phyloP scores from a whole-genome alignment of 148 eudicot species.

The Arbutus unedo region DNA sequence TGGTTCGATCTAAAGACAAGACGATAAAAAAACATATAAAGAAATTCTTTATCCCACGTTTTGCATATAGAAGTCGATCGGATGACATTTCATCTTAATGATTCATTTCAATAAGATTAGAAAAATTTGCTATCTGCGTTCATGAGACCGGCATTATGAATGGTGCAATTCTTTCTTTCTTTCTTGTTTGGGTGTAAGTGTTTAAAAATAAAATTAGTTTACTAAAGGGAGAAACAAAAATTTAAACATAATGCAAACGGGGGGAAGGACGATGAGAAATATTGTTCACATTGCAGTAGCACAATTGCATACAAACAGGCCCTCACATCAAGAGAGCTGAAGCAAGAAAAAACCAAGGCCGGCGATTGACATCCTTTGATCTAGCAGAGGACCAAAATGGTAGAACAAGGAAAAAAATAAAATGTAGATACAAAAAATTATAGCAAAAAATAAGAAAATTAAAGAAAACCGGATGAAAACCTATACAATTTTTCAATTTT shows the following conservation, averaged over 20 bases:
- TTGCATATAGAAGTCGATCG: too few relatives aligned
- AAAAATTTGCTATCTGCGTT: too few relatives aligned
- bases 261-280: not conserved
- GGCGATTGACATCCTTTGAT: slow-evolving; percentile 14
- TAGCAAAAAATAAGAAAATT: not conserved
- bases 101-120: too few relatives aligned
- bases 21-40: too few relatives aligned
- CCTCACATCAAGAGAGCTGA: slow-evolving; percentile 5
- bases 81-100: too few relatives aligned
- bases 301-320: not conserved
- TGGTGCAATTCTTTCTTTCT: too few relatives aligned
- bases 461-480: not conserved
- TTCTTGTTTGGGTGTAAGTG: too few relatives aligned
- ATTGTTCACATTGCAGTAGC: not conserved
- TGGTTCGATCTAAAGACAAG: too few relatives aligned
- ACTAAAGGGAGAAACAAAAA: not conserved
- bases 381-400: slow-evolving; percentile 16
- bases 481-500: slow-evolving; percentile 31
- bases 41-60: too few relatives aligned
- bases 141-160: too few relatives aligned
- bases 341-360: not conserved
- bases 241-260: not conserved
- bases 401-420: not conserved
- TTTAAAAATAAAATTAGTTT: too few relatives aligned
- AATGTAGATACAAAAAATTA: slow-evolving; percentile 12